Percentiles rank a stretch among this genome's conserved stretches.
phyloP scores from a whole-genome alignment of 1,284 basidiomycete genomes.

The Cryptococcus sp. region DNA sequence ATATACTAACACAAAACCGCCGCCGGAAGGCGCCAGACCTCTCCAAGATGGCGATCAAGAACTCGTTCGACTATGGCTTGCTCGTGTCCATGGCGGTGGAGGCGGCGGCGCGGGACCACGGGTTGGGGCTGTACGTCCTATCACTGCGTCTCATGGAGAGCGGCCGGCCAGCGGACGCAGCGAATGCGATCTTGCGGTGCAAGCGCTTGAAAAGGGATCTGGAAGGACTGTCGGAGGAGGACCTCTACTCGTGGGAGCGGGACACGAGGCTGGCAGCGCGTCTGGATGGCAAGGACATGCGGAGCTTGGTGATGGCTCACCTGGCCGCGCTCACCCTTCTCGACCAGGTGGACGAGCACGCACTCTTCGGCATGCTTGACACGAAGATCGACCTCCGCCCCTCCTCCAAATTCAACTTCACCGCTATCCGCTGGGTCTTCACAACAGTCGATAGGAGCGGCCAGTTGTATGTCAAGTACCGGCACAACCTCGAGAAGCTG shows the following conservation, averaged over 20 bases:
- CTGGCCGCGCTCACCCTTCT: constrained; percentile 29
- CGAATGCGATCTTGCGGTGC: constrained; percentile 10
- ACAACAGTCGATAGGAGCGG: not conserved
- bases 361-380: constrained; percentile 17
- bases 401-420: constrained; percentile 5
- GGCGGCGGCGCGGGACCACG: constrained; percentile 21
- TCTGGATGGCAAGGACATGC: constrained; percentile 18
- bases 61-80: constrained; percentile 14
- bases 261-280: constrained; percentile 22
- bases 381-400: constrained; percentile 11
- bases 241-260: constrained; percentile 16
- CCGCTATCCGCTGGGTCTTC: constrained; percentile 6
- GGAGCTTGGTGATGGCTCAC: constrained; percentile 17
- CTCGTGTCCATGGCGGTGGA: constrained; percentile 26
- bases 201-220: constrained; percentile 15
- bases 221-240: constrained; percentile 19
- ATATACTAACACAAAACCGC: not conserved
- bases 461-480: constrained; percentile 7
- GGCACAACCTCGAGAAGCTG: constrained; percentile 19
- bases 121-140: constrained; percentile 18
- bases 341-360: constrained; percentile 17
- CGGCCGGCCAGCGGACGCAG: constrained; percentile 18
- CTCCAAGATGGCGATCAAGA: constrained; percentile 1
- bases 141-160: constrained; percentile 19
- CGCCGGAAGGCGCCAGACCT: constrained; percentile 1